Evolutionary conservation across 106 monocot species (phyloP).

Genomic region (Dendrobium chrysotoxum): DNA sequence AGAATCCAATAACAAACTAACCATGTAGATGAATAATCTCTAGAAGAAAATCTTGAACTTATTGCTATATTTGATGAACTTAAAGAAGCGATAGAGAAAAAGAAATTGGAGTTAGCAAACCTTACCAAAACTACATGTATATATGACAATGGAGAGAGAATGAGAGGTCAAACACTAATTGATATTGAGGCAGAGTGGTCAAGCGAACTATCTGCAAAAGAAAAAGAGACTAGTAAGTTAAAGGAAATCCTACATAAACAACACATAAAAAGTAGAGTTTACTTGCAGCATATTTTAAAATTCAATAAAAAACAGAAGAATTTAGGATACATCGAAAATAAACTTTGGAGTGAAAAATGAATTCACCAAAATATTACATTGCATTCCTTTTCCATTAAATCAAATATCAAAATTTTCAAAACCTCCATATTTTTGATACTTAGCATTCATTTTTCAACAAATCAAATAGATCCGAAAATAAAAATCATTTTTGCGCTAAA

Average conservation of each 20-base stretch:
- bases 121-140: conserved; percentile 21
- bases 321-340: too few species aligned
- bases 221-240: conserved; percentile 35
- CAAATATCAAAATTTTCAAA: too few species aligned
- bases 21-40: conserved; percentile 59
- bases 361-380: too few species aligned
- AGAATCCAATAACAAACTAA: conserved; percentile 65
- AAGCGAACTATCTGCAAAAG: conserved; percentile 34
- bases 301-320: too few species aligned
- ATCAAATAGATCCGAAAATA: too few species aligned
- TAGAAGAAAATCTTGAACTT: conserved; percentile 90
- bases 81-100: conserved; percentile 77
- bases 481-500: too few species aligned
- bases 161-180: conserved; percentile 1
- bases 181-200: conserved; percentile 28
- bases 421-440: too few species aligned
- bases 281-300: too few species aligned
- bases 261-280: too few species aligned
- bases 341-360: too few species aligned
- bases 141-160: conserved; percentile 6
- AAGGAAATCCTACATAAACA: conserved; percentile 23
- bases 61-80: conserved; percentile 85
- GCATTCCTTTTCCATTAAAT: too few species aligned
- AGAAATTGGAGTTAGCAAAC: conserved; percentile 48
- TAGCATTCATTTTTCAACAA: too few species aligned